phyloP scores from a whole-genome alignment of 768 basidiomycete species.

The Mycena amicta region DNA sequence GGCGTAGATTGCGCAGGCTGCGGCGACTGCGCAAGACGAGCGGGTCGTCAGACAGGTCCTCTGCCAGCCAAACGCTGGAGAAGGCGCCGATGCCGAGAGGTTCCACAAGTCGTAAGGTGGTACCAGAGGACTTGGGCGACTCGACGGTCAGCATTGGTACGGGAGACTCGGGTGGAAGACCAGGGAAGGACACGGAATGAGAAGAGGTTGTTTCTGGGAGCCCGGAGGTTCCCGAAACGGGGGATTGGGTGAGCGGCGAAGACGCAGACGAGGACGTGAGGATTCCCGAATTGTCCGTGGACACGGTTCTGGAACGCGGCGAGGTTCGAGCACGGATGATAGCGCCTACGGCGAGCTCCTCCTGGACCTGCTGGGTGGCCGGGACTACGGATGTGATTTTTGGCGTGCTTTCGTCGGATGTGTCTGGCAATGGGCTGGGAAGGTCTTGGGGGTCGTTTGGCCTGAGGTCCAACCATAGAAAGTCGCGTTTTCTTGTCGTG shows the following conservation, averaged over 20 bases:
- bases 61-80: slow-evolving; percentile 75
- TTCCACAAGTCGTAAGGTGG: slow-evolving; percentile 51
- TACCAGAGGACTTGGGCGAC: slow-evolving; percentile 20
- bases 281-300: slow-evolving; percentile 25
- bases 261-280: slow-evolving; percentile 23
- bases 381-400: slow-evolving; percentile 18
- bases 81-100: slow-evolving; percentile 74
- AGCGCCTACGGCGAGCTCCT: slow-evolving; percentile 19
- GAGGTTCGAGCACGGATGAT: slow-evolving; percentile 26
- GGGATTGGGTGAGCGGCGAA: slow-evolving; percentile 14
- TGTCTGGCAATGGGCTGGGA: slow-evolving; percentile 10
- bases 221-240: slow-evolving; percentile 14
- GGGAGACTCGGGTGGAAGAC: slow-evolving; percentile 14
- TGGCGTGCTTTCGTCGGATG: slow-evolving; percentile 22
- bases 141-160: slow-evolving; percentile 14
- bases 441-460: slow-evolving; percentile 10
- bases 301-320: slow-evolving; percentile 20
- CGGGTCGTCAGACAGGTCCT: slow-evolving; percentile 49
- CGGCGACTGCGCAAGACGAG: slow-evolving; percentile 45
- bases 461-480: slow-evolving; percentile 13
- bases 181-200: slow-evolving; percentile 16
- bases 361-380: slow-evolving; percentile 8
- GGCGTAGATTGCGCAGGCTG: slow-evolving; percentile 42
- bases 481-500: slow-evolving; percentile 17
- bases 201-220: slow-evolving; percentile 12